Conservation (phyloP, 108 stramenopile genomes). For the Epithemia pelagica region DNA sequence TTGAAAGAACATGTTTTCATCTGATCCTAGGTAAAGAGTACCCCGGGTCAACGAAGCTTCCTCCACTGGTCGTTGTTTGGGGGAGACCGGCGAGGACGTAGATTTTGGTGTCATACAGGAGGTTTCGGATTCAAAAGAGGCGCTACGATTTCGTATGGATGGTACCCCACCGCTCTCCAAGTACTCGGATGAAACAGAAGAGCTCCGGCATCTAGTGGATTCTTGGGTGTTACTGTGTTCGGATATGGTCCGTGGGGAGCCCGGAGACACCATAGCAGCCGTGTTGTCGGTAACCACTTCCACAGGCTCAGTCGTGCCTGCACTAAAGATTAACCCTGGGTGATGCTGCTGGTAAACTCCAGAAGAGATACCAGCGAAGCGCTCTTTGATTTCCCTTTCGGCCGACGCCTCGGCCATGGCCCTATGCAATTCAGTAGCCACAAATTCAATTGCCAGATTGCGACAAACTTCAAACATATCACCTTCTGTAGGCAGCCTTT, state of each 20-base stretch:
- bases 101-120: background rate
- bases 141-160: background rate
- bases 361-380: constrained; percentile 7
- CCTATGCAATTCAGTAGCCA: constrained; percentile 16
- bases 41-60: constrained; percentile 1
- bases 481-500: background rate
- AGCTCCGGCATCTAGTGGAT: background rate
- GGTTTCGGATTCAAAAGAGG: background rate
- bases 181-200: background rate
- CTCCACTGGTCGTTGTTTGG: background rate
- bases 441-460: constrained; percentile 26
- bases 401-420: constrained; percentile 17
- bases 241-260: background rate
- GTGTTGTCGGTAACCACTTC: background rate
- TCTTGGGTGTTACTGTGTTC: background rate
- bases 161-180: background rate
- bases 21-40: constrained; percentile 33
- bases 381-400: constrained; percentile 14
- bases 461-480: background rate
- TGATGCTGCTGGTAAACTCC: constrained; percentile 28
- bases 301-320: background rate
- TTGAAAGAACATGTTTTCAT: constrained; percentile 59
- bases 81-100: background rate
- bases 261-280: background rate
- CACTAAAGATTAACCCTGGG: background rate